Evolutionary conservation across 768 basidiomycete genomes (phyloP), one percentile per base, ranked within the genome.

Genomic region (Omphalotus guepiniiformis): DNA sequence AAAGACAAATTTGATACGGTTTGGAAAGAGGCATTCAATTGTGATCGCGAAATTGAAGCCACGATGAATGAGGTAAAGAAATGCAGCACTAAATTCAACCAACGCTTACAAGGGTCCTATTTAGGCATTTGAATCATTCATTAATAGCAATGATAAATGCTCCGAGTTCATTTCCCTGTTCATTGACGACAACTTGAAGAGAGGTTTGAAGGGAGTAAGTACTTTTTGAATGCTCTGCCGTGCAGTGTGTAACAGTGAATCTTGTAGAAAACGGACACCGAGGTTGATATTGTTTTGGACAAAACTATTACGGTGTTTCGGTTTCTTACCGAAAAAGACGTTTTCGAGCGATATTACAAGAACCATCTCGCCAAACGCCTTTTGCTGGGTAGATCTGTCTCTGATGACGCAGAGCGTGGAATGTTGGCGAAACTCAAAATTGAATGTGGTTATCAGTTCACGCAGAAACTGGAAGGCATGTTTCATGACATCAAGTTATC

Each of bases 331-430:
- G 94, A 98, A 66, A 98, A 98, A 67, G 96, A 99, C 60, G 80
- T 93, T 12, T 99, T 99, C 61, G 96, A 99, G 64, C 80, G 90
- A 27, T 98, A 98, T 64, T 99, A 99, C 73, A 98, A 98, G 68
- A 78, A 76, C 13, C 96, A 98, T 63, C 83, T 99, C 25, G 91
- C 95, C 4, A 91, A 93, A 62, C 90, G 96, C 27, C 75, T 99
- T 9, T 75, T 98, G 25, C 77, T 80, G 23, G 82, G 80, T 8
- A 84, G 94, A 15, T 95, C 93, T 16, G 82, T 94, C 6, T 96
- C 93, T 1, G 96, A 99, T 56, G 96, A 99, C 65, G 94, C 96
- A 3, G 96, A 99, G 37, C 44, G 50, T 21, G 50, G 50, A 32
- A 51, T 51, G 50, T 42, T 51, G 13, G 50, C 50, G 19, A 51